Percentiles rank a stretch among this genome's conserved stretches.
phyloP scores from a whole-genome alignment of 768 basidiomycete species.

The Rubroboletus pulcherrimus region DNA sequence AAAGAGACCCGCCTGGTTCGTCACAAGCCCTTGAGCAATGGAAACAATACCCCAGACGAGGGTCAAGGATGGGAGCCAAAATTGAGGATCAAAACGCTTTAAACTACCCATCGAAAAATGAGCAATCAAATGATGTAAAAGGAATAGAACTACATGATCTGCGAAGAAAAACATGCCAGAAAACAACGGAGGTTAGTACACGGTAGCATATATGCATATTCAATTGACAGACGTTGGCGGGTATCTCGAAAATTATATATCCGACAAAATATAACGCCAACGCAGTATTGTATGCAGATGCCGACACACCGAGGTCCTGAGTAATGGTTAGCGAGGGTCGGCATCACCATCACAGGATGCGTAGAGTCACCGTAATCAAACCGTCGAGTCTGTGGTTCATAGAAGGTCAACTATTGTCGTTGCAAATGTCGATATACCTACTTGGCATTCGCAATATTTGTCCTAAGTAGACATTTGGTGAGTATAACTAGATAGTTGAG shows the following conservation, averaged over 20 bases:
- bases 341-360: background rate
- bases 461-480: constrained; percentile 12
- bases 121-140: background rate
- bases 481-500: background rate
- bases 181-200: background rate
- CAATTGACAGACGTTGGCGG: constrained; percentile 43
- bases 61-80: constrained; percentile 61
- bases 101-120: constrained; percentile 34
- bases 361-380: constrained; percentile 40
- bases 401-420: background rate
- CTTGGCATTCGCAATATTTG: constrained; percentile 41
- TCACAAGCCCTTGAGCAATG: constrained; percentile 53
- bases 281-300: constrained; percentile 53
- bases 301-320: constrained; percentile 49
- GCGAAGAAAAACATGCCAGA: background rate
- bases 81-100: constrained; percentile 55
- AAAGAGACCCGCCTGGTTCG: constrained; percentile 49
- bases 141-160: constrained; percentile 26
- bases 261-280: constrained; percentile 59
- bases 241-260: constrained; percentile 59
- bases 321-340: background rate
- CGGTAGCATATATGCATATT: background rate
- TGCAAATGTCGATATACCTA: constrained; percentile 6
- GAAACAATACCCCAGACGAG: constrained; percentile 56
- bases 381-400: constrained; percentile 45